Base-by-base conservation (phyloP, 768 basidiomycete genomes). In the Lactifluus rugatus region DNA sequence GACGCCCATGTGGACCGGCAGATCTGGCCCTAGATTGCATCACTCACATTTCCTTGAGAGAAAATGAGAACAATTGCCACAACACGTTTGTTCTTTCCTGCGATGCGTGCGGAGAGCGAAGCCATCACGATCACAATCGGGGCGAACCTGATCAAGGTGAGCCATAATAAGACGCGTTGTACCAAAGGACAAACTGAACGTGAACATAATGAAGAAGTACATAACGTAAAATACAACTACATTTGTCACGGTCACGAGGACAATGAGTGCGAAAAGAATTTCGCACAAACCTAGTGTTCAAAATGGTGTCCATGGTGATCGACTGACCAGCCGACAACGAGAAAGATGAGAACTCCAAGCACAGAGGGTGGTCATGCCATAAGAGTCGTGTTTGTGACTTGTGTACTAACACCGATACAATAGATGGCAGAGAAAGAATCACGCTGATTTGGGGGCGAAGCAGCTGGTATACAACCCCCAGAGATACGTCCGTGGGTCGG, bases 251-350 rank as follows among this genome's bases (percentile, higher is more conserved):
- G 17, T 16, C n/a, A 42, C 19, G n/a, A 42, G 41, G 41, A 42
- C n/a, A 11, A 42, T 42, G 19, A 42, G n/a, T 9, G 41, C 41
- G 5, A 42, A 9, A 42, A 42, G 19, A 14, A 42, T 42, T 19
- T n/a, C 19, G n/a, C n/a, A 19, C 4, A 19, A 42, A 42, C n/a
- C 55, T 66, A 69, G 58, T 69, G 70, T 57, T 51, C 51, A 64
- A 65, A 69, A 21, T 66, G 63, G 19, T 58, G 49, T 9, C 66
- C 66, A 48, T 63, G 63, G 19, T 58, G 61, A 60, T 70, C 70
- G 9, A 56, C 56, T 1, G 67, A 65, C 54, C 23, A 36, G 53
- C 66, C 59, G 56, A 64, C 51, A 42, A 58, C 41, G 16, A 52
- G 7, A 28, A 28, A 28, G 28, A 28, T 8, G 32, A 54, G 23